Percentiles rank a stretch among this genome's conserved stretches.
These are phyloP conservation scores for Candida incommunis DNA, from an alignment of 805 yeast species.

Conservation along the genomic window DNA sequence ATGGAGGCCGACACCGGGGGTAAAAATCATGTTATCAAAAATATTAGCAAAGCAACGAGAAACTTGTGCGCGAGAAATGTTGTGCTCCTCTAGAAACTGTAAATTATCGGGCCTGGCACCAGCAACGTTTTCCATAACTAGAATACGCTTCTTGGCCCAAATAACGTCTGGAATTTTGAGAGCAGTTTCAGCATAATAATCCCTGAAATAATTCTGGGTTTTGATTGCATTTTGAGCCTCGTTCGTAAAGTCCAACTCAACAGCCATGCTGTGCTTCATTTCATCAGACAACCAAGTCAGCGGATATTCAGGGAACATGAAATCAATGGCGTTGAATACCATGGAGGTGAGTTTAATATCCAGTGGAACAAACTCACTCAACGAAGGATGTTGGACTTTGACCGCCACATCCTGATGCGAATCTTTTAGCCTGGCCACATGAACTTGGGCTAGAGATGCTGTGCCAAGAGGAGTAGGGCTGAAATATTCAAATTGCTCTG, in stretches of 20 bases:
- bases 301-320: constrained; percentile 86
- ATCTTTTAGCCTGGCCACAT: constrained; percentile 46
- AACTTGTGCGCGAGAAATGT: constrained; percentile 64
- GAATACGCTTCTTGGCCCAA: constrained; percentile 51
- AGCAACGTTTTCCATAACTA: constrained; percentile 74
- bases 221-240: constrained; percentile 71
- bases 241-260: constrained; percentile 77
- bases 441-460: constrained; percentile 95
- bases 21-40: constrained; percentile 89
- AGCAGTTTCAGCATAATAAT: constrained; percentile 50
- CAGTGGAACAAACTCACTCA: constrained; percentile 77
- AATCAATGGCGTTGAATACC: constrained; percentile 60
- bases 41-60: constrained; percentile 78
- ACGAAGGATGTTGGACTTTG: constrained; percentile 84
- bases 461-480: constrained; percentile 75
- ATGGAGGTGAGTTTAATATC: constrained; percentile 68
- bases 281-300: constrained; percentile 94
- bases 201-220: constrained; percentile 55
- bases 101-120: constrained; percentile 79
- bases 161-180: constrained; percentile 62
- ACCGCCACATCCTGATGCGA: constrained; percentile 75
- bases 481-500: constrained; percentile 54
- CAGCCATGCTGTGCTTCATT: constrained; percentile 68
- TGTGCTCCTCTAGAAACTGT: constrained; percentile 42
- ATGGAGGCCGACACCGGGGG: constrained; percentile 82